Evolutionary conservation across 78 protist species (phyloP), one percentile per base, ranked within the genome.

Genomic region (Dictyostelium brefeldianum): DNA sequence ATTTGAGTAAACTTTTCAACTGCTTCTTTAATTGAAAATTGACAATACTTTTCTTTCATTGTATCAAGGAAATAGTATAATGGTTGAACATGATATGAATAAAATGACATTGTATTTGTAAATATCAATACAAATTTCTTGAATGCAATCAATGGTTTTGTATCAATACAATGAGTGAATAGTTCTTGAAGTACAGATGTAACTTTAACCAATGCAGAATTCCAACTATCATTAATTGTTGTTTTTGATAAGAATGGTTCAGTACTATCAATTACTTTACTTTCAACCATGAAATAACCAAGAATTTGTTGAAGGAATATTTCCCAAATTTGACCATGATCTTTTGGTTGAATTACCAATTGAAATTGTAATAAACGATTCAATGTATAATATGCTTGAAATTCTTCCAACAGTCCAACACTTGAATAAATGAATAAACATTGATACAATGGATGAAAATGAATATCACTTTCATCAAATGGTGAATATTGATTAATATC

Each of bases 371-470:
- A 20, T 3, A 77, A 54, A 51, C 93, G 57, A 65, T 87, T 87
- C 31, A 27, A 22, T 27, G 93, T 87, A 77, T 87, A 87, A n/a
- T 87, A 87, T 9, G 80, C 79, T 31, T 87, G 93, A 27, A 87
- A 87, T 5, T 87, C 85, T 14, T 87, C 93, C 0, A 87, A 10
- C 20, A 64, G 20, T 11, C 93, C 93, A 4, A 87, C 12, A 77
- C 67, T 87, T 7, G 80, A 54, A 36, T 77, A 78, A 47, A 87
- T 87, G 54, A 87, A 87, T 18, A 87, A 46, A 64, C 93, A 87
- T 64, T 87, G 93, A 87, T 87, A 87, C 1, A 87, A 54, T 57
- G 93, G 93, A 77, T 87, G 93, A 50, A 87, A 87, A 50, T 87
- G 25, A 17, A 87, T 87, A 31, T 74, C 22, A 0, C 47, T 46